A percentile compares a stretch with the other conserved stretches of the same genome.
These are phyloP conservation scores for Sporothrix sp. DNA, from an alignment of 2,329 filamentous ascomycete genomes.

Conservation along the genomic window DNA sequence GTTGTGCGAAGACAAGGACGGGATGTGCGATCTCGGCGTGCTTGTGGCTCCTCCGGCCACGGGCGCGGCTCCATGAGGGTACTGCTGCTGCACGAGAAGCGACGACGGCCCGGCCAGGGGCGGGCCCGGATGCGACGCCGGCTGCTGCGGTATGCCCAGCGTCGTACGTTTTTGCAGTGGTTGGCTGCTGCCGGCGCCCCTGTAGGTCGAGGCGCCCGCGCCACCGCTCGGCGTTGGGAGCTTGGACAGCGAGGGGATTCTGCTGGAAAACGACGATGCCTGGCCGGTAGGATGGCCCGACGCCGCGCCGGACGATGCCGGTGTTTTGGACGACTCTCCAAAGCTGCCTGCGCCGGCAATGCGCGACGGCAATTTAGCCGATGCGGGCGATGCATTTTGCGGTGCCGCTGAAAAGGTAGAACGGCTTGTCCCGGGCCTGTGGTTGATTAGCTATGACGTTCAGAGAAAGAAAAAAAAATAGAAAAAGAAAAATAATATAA, in stretches of 20 bases:
- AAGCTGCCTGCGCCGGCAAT: neutral
- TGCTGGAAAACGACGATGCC: neutral
- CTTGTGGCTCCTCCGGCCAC: too few relatives aligned
- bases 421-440: neutral
- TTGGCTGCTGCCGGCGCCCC: neutral
- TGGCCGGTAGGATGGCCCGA: neutral
- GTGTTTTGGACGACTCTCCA: too few relatives aligned
- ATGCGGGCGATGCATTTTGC: neutral
- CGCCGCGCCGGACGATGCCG: too few relatives aligned
- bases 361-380: neutral
- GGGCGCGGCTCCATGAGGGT: neutral
- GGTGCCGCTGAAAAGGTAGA: slow-evolving; percentile 1
- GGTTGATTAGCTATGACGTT: neutral
- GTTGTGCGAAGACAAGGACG: too few relatives aligned
- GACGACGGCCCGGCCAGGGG: neutral
- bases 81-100: neutral
- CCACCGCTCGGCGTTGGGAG: neutral
- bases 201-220: neutral
- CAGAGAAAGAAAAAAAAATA: neutral
- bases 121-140: neutral
- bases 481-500: too few relatives aligned
- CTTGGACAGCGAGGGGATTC: slow-evolving; percentile 1
- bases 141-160: neutral
- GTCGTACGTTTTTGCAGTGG: neutral
- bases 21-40: neutral